phyloP scores from a whole-genome alignment of 2,329 filamentous ascomycete genomes.

The Septoria linicola region DNA sequence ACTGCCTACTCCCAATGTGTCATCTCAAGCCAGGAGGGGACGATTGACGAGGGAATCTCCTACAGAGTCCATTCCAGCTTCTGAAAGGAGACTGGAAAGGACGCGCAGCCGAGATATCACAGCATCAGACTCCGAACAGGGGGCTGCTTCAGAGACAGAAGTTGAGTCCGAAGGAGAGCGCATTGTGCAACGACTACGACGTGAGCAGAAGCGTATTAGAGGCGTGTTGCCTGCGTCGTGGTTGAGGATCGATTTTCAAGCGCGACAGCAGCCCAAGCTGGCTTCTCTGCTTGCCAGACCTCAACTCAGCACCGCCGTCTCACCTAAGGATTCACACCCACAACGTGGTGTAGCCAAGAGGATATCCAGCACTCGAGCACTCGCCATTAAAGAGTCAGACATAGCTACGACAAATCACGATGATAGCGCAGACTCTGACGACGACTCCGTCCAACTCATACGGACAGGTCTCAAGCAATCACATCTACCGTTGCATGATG shows the following conservation, averaged over 20 bases:
- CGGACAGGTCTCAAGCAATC: constrained; percentile 6
- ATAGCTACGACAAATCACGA: constrained; percentile 28
- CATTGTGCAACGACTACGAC: constrained; percentile 32
- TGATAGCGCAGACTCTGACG: constrained; percentile 30
- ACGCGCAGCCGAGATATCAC: not conserved
- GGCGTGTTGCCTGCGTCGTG: constrained; percentile 53
- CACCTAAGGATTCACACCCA: constrained; percentile 21
- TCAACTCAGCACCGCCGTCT: constrained; percentile 16
- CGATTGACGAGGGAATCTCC: constrained; percentile 14
- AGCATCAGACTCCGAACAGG: not conserved
- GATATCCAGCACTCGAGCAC: constrained; percentile 8
- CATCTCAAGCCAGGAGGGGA: constrained; percentile 28
- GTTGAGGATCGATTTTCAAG: constrained; percentile 48
- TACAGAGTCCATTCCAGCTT: constrained; percentile 9
- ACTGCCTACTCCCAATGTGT: constrained; percentile 34
- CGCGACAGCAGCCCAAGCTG: constrained; percentile 21
- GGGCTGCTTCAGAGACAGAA: constrained; percentile 5
- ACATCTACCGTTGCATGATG: constrained; percentile 17
- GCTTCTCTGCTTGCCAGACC: constrained; percentile 4
- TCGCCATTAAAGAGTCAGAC: not conserved
- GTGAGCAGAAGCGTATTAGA: constrained; percentile 45
- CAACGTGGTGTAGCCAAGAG: constrained; percentile 33
- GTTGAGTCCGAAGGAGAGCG: constrained; percentile 24
- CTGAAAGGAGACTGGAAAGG: not conserved
- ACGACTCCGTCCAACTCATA: constrained; percentile 12